Evolutionary conservation across 345 rosid genomes (phyloP), one percentile per base, ranked within the genome.

Genomic region (Eucalyptus lansdowneana): DNA sequence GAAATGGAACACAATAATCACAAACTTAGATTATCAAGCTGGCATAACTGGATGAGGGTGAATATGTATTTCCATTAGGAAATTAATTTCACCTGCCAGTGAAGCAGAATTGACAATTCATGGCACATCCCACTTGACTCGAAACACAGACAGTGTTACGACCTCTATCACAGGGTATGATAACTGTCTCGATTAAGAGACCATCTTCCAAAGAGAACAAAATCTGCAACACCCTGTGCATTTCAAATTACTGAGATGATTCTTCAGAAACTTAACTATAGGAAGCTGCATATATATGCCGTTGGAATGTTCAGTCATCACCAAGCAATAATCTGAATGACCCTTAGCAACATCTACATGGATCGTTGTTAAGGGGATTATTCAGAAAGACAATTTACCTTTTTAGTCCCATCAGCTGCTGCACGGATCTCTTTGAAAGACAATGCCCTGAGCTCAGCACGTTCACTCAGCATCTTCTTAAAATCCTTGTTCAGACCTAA

Each of bases 91-190:
- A 89, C 98, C 99, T 95, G 91, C 99, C 97, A 81, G 98, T 95
- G 92, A 91, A 98, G 92, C 98, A 98, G 94, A 97, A 98, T 91
- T 98, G 99, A 90, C 99, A 98, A 91, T 96, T 96, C 99, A 98
- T 96, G 86, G 98, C 98, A 54, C 98, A 97, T 25, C 99, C 99
- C 17, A 95, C 99, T 93, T 97, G 98, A 87, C 99, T 97, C 21
- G 99, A 96, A 86, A 97, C 98, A 86, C 99, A 98, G 89, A 98
- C 97, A 19, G 99, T 98, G 19, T 93, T 94, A 92, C 99, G 95
- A 72, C 98, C 98, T 31, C 97, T 92, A 91, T 95, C 95, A 27
- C 99, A 97, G 72, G 99, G 99, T 90, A 97, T 97, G 88, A 95
- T 92, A 87, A 97, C 98, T 2, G 98, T 96, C 94, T 97, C 98